Base-by-base conservation (phyloP, 129 eudicot species). In the Calendula officinalis region DNA sequence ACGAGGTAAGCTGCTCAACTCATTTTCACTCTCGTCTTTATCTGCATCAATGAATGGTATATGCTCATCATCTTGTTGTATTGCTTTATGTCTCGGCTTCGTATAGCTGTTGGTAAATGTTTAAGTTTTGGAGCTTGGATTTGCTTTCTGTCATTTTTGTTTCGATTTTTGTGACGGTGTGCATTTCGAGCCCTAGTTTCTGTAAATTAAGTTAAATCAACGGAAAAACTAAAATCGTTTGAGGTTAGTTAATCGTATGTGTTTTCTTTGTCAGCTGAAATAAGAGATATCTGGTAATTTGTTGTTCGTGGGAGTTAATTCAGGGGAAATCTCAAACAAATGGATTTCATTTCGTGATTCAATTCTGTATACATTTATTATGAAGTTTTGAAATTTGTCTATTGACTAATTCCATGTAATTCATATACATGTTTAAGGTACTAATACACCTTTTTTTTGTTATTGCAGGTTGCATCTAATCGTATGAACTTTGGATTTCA, bases 1-100 rank as follows among this genome's bases (percentile, higher is more conserved):
- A 44, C 53, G 8, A 75, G 70, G 79, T 60, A 49, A 75, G 36
- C 50, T 49, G 8, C 58, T 60, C 7, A 59, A 34, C 74, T 75
- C 6, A 34, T 49, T 17, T 56, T 22, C 36, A 50, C 56, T 67
- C 2, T 17, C 54, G 5, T 40, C 9, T 32, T 9, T 45, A 7
- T 49, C 58, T 45, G 4, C 15, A 6, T 15, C 8, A 7, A 6
- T 6, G 3, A 40, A 41, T 58, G 5, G 5, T 47, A 16, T 60
- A 48, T 74, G 67, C 3, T 39, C 6, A 12, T 71, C 8, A 32
- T 71, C 4, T 27, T 51, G 30, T 48, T 8, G 8, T 6, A 34
- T 62, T 32, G 64, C 64, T 68, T 4, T 43, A 39, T 42, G 7
- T 61, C 5, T 1, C 41, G 8, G 41, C 6, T 6, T 53, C 13